phyloP scores from a whole-genome alignment of 2,329 filamentous ascomycete species.

The Beauveria sp. region DNA sequence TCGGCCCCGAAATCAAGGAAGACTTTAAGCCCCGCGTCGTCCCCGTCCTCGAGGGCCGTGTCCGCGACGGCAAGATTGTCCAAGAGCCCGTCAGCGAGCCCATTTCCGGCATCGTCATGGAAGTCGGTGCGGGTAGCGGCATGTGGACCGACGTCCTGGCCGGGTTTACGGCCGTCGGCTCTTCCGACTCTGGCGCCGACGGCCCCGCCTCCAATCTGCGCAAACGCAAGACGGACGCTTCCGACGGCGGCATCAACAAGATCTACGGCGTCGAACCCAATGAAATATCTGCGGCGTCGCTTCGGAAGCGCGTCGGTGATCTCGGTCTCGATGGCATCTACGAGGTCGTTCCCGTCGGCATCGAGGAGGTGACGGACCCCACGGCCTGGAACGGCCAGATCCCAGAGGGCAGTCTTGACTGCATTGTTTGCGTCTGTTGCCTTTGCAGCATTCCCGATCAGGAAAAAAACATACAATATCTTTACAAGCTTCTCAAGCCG shows the following conservation, averaged over 20 bases:
- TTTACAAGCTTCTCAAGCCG: conserved; percentile 52
- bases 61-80: conserved; percentile 29
- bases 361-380: conserved; percentile 44
- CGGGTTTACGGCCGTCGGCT: conserved; percentile 16
- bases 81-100: conserved; percentile 27
- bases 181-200: conserved; percentile 11
- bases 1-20: conserved; percentile 43
- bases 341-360: conserved; percentile 54
- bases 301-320: conserved; percentile 39
- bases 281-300: conserved; percentile 37
- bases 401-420: conserved; percentile 45
- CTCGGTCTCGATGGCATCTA: conserved; percentile 51
- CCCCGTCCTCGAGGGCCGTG: conserved; percentile 47
- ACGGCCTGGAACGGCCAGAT: conserved; percentile 39
- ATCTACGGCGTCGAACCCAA: conserved; percentile 63
- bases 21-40: conserved; percentile 35
- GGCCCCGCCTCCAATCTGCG: conserved; percentile 13
- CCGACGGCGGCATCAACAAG: conserved; percentile 28
- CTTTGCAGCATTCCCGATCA: conserved; percentile 58
- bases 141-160: conserved; percentile 52
- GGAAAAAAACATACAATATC: conserved; percentile 42
- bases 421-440: conserved; percentile 53
- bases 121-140: conserved; percentile 55
- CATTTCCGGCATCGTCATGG: conserved; percentile 46
- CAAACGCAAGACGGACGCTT: conserved; percentile 24